phyloP scores from a whole-genome alignment of 2,329 filamentous ascomycete genomes.

The Scytalidium sp. region DNA sequence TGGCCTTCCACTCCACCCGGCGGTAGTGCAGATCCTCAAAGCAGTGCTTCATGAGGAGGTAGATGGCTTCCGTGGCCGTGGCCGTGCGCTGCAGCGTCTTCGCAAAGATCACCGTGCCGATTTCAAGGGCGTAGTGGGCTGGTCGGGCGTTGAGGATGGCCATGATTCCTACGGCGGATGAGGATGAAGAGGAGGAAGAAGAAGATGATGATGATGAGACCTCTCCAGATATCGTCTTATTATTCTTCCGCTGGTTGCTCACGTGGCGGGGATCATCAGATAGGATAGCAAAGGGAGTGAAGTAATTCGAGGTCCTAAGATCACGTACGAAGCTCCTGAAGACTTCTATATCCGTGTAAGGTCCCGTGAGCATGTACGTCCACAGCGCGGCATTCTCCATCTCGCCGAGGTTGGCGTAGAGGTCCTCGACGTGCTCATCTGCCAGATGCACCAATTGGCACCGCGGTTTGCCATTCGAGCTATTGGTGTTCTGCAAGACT shows the following conservation, averaged over 20 bases:
- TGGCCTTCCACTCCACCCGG: conserved; percentile 64
- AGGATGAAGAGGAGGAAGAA: conserved; percentile 7
- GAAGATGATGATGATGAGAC: too few species aligned
- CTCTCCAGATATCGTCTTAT: too few species aligned
- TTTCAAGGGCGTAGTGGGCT: conserved; percentile 49
- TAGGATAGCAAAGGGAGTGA: conserved; percentile 43
- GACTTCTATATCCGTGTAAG: conserved; percentile 26
- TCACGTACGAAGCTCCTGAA: conserved; percentile 25
- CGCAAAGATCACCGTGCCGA: conserved; percentile 54
- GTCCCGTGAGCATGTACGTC: conserved; percentile 38
- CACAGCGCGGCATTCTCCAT: conserved; percentile 28
- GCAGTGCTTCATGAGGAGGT: conserved; percentile 49
- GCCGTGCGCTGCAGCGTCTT: conserved; percentile 48
- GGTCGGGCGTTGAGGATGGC: conserved; percentile 44
- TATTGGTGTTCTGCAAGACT: background rate
- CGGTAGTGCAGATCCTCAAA: conserved; percentile 53
- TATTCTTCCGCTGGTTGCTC: conserved; percentile 2
- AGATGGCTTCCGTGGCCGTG: conserved; percentile 55
- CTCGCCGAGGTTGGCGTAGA: conserved; percentile 18
- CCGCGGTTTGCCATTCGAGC: too few species aligned
- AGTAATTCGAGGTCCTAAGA: conserved; percentile 12
- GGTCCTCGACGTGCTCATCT: conserved; percentile 10
- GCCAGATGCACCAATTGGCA: conserved; percentile 9
- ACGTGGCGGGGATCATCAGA: conserved; percentile 19
- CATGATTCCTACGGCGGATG: conserved; percentile 38